Evolutionary conservation across 305 asterid species (phyloP), one percentile per base, ranked within the genome.

Genomic region (Fraxinus xanthoxyloides): DNA sequence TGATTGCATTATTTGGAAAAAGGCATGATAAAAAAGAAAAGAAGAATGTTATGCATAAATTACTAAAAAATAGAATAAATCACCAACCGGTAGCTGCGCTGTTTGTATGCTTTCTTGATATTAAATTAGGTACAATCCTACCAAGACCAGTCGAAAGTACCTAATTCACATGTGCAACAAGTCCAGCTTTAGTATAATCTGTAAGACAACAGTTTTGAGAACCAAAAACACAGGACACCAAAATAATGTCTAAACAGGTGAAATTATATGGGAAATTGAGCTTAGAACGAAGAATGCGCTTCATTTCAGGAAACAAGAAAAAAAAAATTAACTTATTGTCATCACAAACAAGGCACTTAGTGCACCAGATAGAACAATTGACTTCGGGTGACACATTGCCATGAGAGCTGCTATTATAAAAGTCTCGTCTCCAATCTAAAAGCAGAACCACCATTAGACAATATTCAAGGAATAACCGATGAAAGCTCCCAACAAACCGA

Each of bases 51-150:
- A 21, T 19, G 75, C 30, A 23, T 9, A 75, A 61, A 32, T 75
- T 40, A 75, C 56, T 51, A 38, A 40, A 40, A 46, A 13, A 3
- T 3, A 1, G 19, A 3, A 15, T n/a, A 86, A 78, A 31, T 80
- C 17, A 80, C 87, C 56, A 83, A 92, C 98, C 97, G 87, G 97
- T 94, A 80, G 99, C 97, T 13, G 98, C 97, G 86, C 97, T 94
- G 82, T 95, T 95, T n/a, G 98, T 95, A 84, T 95, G 99, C 87
- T 95, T 94, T 89, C 98, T 90, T 75, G 98, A 95, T 88, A 95
- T 95, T 91, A 95, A 84, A 85, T 95, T 95, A 32, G 99, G 99
- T 76, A 95, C 96, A 84, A 95, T 95, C 92, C 99, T 92, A 80
- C 99, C 98, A 83, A 95, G 97, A 77, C 97, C 99, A 28, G 31